Evolutionary conservation across 2,329 filamentous ascomycete genomes (phyloP), one percentile per base, ranked within the genome.

Genomic region (Penicillium psychrosexuale): DNA sequence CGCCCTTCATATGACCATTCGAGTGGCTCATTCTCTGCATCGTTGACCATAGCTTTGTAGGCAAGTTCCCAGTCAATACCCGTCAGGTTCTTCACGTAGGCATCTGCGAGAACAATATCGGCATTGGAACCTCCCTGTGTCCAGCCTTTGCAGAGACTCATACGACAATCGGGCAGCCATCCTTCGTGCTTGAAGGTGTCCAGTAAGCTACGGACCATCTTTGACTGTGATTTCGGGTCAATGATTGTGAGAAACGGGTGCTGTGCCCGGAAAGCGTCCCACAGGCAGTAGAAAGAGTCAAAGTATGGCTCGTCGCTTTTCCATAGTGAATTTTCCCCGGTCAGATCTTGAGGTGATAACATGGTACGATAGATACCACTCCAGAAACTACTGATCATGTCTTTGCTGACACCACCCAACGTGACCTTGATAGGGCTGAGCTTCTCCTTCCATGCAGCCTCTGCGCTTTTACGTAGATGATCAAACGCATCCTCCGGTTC

Each of bases 281-380:
- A 65, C 0, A 65, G 42, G 42, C 63, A 65, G 34, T 90, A 90
- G 56, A 87, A 88, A 0, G 84, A 87, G 66, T 89, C 86, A 65
- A 85, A 89, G 61, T 89, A 89, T 0, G 85, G 85, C 66, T 87
- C 85, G 2, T 73, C 74, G 38, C 80, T 84, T 1, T 80, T 61
- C 84, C 86, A 89, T 0, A 83, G 65, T 2, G 84, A 84, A 57
- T 89, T 89, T 66, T 89, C 86, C 1, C 84, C 84, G 0, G 86
- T 88, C 61, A 87, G 86, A 61, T 89, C 85, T 61, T 88, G 85
- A 3, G 86, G 86, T 48, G 82, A 84, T 53, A 88, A 81, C 82
- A 88, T 84, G 2, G 82, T 82, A n/a, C 85, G 76, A 65, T 89
- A 89, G 24, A 86, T 78, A 3, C 85, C 85, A 48, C 83, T 86